These are phyloP conservation scores for Eucalyptus sideroxylon DNA, from an alignment of 345 rosid species.

Conservation along the genomic window DNA sequence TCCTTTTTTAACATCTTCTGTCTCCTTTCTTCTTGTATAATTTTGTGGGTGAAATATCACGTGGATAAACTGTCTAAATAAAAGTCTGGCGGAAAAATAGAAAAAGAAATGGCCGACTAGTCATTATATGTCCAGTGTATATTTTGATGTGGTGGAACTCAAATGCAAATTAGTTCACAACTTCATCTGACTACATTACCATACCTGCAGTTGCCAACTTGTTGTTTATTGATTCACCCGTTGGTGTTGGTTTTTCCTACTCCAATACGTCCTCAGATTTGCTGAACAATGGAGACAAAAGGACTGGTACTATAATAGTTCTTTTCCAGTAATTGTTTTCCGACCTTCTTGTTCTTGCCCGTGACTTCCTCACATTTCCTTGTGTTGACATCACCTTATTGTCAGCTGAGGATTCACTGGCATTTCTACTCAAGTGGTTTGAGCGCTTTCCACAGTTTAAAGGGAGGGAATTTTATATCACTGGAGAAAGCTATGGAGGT, in stretches of 20 bases:
- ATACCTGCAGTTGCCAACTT: slow-evolving; percentile 66
- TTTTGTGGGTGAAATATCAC: neutral
- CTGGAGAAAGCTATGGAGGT: slow-evolving; percentile 96
- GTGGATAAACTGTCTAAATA: neutral
- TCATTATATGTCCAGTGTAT: neutral
- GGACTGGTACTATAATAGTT: slow-evolving; percentile 32
- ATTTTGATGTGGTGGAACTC: neutral
- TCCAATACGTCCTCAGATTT: slow-evolving; percentile 67
- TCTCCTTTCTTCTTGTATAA: neutral
- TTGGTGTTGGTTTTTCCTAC: slow-evolving; percentile 89
- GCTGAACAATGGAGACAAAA: slow-evolving; percentile 25
- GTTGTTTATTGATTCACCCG: slow-evolving; percentile 84
- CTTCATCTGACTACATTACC: neutral
- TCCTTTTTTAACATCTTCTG: neutral
- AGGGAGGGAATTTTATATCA: slow-evolving; percentile 77
- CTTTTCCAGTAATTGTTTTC: neutral
- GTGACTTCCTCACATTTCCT: neutral
- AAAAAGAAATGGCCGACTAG: neutral
- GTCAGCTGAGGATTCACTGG: slow-evolving; percentile 69
- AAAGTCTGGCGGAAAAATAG: neutral
- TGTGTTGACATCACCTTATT: neutral
- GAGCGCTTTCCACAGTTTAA: slow-evolving; percentile 86
- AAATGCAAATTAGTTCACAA: neutral
- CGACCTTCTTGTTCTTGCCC: neutral
- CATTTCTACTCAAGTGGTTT: slow-evolving; percentile 73